These are phyloP conservation scores for Puccinellia tenuiflora DNA, from an alignment of 176 grass and related monocot genomes.

Conservation along the genomic window DNA sequence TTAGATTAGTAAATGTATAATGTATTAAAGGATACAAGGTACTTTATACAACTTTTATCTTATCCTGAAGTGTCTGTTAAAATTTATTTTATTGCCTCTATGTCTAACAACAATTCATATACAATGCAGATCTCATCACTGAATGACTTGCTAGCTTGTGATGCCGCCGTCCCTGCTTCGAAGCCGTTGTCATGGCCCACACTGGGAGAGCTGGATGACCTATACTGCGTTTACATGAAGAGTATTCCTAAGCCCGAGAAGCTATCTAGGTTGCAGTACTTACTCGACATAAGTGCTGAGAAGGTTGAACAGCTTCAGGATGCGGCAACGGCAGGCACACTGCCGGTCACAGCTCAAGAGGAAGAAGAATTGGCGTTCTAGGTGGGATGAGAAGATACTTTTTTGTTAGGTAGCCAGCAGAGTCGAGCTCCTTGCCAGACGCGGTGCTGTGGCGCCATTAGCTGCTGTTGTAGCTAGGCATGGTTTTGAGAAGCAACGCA, in stretches of 20 bases:
- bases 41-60: not conserved
- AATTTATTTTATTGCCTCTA: not conserved
- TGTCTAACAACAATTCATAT: not conserved
- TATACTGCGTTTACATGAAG: conserved; percentile 80
- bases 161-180: conserved; percentile 52
- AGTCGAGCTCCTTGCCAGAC: conserved; percentile 36
- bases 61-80: not conserved
- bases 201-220: conserved; percentile 62
- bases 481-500: conserved; percentile 17
- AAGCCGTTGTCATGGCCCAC: conserved; percentile 64
- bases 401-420: conserved; percentile 64
- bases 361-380: conserved; percentile 84
- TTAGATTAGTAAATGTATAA: not conserved
- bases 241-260: conserved; percentile 80
- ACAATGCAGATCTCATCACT: conserved; percentile 58
- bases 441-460: conserved; percentile 25
- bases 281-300: conserved; percentile 61
- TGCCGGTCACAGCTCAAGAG: conserved; percentile 39
- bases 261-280: conserved; percentile 64
- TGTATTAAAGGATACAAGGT: not conserved
- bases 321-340: conserved; percentile 50
- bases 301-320: conserved; percentile 58
- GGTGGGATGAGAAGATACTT: conserved; percentile 5
- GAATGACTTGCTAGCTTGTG: conserved; percentile 90
- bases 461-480: conserved; percentile 34